Percentiles rank a stretch among this genome's conserved stretches.
phyloP scores from a whole-genome alignment of 2,329 filamentous ascomycete species.

The Alternaria alternata region DNA sequence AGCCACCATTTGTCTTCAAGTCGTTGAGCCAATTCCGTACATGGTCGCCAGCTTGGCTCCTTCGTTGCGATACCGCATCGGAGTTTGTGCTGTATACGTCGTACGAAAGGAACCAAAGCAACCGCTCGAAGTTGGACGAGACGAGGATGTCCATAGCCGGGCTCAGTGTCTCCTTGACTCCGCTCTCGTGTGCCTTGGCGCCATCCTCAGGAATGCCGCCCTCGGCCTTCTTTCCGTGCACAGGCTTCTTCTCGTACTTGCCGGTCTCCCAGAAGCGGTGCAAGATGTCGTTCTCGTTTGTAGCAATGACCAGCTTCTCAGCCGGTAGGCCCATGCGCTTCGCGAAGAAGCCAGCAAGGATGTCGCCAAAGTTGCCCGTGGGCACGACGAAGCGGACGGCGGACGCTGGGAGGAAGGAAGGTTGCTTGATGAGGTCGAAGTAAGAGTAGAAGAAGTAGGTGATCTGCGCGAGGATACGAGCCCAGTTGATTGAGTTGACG shows the following conservation, averaged over 20 bases:
- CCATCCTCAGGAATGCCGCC: slow-evolving; percentile 65
- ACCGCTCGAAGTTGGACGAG: slow-evolving; percentile 93
- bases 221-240: slow-evolving; percentile 64
- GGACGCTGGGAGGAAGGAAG: slow-evolving; percentile 67
- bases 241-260: slow-evolving; percentile 84
- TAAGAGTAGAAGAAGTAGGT: slow-evolving; percentile 97
- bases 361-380: slow-evolving; percentile 96
- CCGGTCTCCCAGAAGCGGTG: slow-evolving; percentile 94
- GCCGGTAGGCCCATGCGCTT: slow-evolving; percentile 86
- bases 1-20: slow-evolving; percentile 82
- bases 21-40: slow-evolving; percentile 80
- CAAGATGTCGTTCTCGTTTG: slow-evolving; percentile 97
- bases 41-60: slow-evolving; percentile 70
- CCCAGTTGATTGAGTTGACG: slow-evolving; percentile 97
- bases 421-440: slow-evolving; percentile 74
- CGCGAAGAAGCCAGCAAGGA: slow-evolving; percentile 92
- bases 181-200: slow-evolving; percentile 69
- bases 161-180: slow-evolving; percentile 88
- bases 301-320: slow-evolving; percentile 89
- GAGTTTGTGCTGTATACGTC: slow-evolving; percentile 51
- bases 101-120: slow-evolving; percentile 92
- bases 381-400: slow-evolving; percentile 86
- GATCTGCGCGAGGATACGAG: slow-evolving; percentile 93
- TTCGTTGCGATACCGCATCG: slow-evolving; percentile 52
- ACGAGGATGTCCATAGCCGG: slow-evolving; percentile 99